Conservation (phyloP, 768 basidiomycete species). For the Boletus rubropictus region DNA sequence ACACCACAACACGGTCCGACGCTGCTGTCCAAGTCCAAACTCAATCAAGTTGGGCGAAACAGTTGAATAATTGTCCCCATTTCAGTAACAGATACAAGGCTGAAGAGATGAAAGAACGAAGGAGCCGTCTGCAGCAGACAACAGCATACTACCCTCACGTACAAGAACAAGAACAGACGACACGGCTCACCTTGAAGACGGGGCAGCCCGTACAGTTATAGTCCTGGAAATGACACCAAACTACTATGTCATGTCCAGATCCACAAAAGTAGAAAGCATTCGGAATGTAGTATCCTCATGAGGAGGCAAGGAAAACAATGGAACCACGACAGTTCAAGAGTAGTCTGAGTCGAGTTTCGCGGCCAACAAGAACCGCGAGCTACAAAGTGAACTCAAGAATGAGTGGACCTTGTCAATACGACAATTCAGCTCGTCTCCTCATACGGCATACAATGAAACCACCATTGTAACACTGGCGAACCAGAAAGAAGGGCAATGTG, state of each 20-base stretch:
- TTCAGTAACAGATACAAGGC: neutral
- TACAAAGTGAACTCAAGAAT: constrained; percentile 29
- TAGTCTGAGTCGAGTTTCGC: constrained; percentile 35
- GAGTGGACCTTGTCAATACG: neutral
- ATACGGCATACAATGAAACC: constrained; percentile 8
- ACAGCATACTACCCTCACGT: neutral
- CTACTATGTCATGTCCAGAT: neutral
- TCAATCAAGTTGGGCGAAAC: neutral
- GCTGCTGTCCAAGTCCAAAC: neutral
- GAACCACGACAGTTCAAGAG: constrained; percentile 22
- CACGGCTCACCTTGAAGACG: neutral
- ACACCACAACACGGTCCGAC: neutral
- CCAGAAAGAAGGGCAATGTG: constrained; percentile 5
- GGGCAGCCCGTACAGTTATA: neutral
- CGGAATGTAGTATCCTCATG: constrained; percentile 14
- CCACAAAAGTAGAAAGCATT: constrained; percentile 1
- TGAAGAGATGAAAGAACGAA: neutral
- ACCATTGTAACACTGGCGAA: constrained; percentile 5
- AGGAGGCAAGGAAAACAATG: too few relatives aligned
- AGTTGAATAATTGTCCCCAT: neutral
- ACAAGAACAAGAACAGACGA: neutral
- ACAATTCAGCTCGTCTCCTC: constrained; percentile 13
- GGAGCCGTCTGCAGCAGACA: too few relatives aligned
- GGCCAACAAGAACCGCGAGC: constrained; percentile 12
- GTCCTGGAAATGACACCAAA: neutral